Percentiles rank a stretch among this genome's conserved stretches.
These are phyloP conservation scores for Fusarium sp. DNA, from an alignment of 2,329 filamentous ascomycete species.

Conservation along the genomic window DNA sequence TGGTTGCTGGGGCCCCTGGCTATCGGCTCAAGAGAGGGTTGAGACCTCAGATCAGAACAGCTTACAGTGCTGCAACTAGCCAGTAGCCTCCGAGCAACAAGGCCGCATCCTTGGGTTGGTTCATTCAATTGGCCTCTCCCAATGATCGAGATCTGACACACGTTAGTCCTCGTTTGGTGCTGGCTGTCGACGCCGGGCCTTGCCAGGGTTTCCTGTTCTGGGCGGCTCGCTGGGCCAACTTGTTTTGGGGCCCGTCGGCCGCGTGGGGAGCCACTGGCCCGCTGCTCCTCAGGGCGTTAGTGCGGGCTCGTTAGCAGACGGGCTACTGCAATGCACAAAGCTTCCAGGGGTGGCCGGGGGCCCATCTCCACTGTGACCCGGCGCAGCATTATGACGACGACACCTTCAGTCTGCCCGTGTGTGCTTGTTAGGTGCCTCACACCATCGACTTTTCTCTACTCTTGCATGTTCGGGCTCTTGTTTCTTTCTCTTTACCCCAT, in stretches of 20 bases:
- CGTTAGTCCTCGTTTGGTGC: conserved; percentile 32
- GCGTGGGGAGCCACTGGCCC: background rate
- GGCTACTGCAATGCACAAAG: conserved; percentile 7
- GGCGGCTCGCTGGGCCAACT: conserved; percentile 8
- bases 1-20: conserved; percentile 15
- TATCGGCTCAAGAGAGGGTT: background rate
- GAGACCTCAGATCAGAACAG: conserved; percentile 6
- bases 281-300: background rate
- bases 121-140: conserved; percentile 40
- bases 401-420: conserved; percentile 1
- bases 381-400: conserved; percentile 37
- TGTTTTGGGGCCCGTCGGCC: conserved; percentile 2
- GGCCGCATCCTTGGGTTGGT: conserved; percentile 32
- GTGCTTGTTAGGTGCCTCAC: conserved; percentile 5
- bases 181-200: conserved; percentile 4
- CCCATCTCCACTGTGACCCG: conserved; percentile 23
- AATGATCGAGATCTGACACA: conserved; percentile 41
- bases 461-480: conserved; percentile 28
- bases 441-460: conserved; percentile 28
- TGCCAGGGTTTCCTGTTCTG: conserved; percentile 26
- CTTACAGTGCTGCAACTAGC: background rate
- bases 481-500: conserved; percentile 25
- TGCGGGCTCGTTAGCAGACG: background rate
- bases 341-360: conserved; percentile 12
- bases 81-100: conserved; percentile 30